phyloP scores from a whole-genome alignment of 2,329 filamentous ascomycete genomes.

The Colletotrichum sp. region DNA sequence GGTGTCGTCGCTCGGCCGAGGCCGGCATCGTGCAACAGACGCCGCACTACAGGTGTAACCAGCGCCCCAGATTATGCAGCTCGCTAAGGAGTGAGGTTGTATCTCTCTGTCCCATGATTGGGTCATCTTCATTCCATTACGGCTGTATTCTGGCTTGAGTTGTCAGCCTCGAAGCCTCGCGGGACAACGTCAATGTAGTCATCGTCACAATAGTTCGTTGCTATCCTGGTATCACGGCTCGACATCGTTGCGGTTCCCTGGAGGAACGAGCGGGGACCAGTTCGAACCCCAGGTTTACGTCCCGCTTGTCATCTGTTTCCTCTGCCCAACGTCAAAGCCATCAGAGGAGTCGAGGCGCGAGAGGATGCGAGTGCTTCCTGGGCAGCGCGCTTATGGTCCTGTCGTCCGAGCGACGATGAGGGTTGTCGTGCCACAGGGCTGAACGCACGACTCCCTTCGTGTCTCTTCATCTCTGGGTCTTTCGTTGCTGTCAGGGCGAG shows the following conservation, averaged over 20 bases:
- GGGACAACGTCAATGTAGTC: neutral
- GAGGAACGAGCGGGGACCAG: neutral
- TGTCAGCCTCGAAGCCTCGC: neutral
- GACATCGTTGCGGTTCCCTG: neutral
- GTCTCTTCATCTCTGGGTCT: neutral
- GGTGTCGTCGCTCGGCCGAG: constrained; percentile 7
- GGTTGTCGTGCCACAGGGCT: neutral
- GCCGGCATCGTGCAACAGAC: constrained; percentile 12
- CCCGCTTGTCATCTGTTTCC: constrained; percentile 2
- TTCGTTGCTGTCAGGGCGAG: neutral
- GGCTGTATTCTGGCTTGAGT: neutral
- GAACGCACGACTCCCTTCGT: neutral
- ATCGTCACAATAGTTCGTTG: neutral
- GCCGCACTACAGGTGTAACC: neutral
- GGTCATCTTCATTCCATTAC: neutral
- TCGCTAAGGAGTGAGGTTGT: neutral
- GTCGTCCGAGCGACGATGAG: neutral
- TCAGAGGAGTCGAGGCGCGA: neutral
- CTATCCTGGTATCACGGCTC: neutral
- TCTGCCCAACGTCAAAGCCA: neutral
- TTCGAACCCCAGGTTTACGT: neutral
- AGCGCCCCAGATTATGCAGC: neutral
- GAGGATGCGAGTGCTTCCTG: neutral
- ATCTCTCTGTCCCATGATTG: neutral
- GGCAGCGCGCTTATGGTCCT: neutral